A percentile compares a stretch with the other conserved stretches of the same genome.
phyloP scores from a whole-genome alignment of 805 yeast species.

The Candida nanaspora region DNA sequence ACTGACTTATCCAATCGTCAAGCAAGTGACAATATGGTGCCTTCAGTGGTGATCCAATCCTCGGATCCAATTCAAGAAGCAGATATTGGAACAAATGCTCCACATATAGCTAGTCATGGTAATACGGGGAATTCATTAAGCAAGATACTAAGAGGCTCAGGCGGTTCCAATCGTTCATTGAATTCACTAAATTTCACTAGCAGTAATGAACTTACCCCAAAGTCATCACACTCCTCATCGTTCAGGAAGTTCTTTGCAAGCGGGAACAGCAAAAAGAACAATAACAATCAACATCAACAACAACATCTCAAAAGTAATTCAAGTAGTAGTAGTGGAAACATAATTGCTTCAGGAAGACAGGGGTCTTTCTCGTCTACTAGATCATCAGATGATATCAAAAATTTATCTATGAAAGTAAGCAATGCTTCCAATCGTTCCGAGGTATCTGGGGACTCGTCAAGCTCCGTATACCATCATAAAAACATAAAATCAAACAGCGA shows the following conservation, averaged over 20 bases:
- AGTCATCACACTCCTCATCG: slow-evolving; percentile 5
- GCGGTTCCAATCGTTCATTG: slow-evolving; percentile 1
- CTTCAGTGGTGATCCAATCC: no score
- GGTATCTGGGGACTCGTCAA: background rate
- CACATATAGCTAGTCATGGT: background rate
- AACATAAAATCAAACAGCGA: no score
- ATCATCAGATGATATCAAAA: background rate
- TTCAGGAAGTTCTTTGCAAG: background rate
- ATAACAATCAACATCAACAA: no score
- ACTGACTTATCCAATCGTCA: no score
- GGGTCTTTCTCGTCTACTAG: background rate
- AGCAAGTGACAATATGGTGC: no score
- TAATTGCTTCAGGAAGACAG: no score
- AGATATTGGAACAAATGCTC: no score
- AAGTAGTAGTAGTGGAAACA: no score
- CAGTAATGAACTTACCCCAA: slow-evolving; percentile 6
- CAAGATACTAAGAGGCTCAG: background rate
- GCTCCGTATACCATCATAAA: background rate
- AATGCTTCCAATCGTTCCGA: background rate
- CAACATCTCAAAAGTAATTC: no score
- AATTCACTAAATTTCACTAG: background rate
- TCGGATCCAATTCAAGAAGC: no score
- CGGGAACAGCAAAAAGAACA: background rate
- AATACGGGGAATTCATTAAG: background rate
- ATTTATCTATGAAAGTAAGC: background rate